A percentile compares a stretch with the other conserved stretches of the same genome.
phyloP scores from a whole-genome alignment of 2,329 filamentous ascomycete species.

The Claviceps sp. region DNA sequence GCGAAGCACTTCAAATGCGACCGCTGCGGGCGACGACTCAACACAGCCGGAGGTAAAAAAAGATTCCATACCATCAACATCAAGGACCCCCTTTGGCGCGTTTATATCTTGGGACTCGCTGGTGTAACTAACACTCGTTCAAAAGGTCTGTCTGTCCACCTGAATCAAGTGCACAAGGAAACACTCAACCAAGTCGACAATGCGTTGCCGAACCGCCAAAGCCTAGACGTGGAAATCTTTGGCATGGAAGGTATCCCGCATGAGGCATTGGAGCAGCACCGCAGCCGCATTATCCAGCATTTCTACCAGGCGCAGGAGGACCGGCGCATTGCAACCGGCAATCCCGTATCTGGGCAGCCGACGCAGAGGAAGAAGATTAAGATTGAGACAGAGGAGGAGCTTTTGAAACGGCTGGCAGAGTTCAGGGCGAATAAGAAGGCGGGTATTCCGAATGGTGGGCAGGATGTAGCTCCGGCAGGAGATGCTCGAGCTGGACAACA shows the following conservation, averaged over 20 bases:
- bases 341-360: conserved; percentile 56
- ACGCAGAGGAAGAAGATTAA: conserved; percentile 55
- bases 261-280: conserved; percentile 70
- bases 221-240: conserved; percentile 89
- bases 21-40: conserved; percentile 72
- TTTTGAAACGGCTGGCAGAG: conserved; percentile 69
- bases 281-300: conserved; percentile 71
- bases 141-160: conserved; percentile 80
- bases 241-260: conserved; percentile 95
- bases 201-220: conserved; percentile 72
- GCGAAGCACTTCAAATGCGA: conserved; percentile 99
- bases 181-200: conserved; percentile 79
- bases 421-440: conserved; percentile 49
- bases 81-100: no score
- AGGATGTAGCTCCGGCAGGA: neutral
- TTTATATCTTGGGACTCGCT: neutral
- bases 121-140: neutral
- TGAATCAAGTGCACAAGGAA: conserved; percentile 98
- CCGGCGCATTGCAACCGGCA: conserved; percentile 68
- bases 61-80: no score
- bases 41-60: conserved; percentile 77
- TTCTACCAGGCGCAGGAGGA: conserved; percentile 80
- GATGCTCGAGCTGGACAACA: neutral
- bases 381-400: conserved; percentile 60
- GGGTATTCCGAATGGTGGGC: conserved; percentile 1